Conservation (phyloP, 331 rosid species). For the Acacia concinna region DNA sequence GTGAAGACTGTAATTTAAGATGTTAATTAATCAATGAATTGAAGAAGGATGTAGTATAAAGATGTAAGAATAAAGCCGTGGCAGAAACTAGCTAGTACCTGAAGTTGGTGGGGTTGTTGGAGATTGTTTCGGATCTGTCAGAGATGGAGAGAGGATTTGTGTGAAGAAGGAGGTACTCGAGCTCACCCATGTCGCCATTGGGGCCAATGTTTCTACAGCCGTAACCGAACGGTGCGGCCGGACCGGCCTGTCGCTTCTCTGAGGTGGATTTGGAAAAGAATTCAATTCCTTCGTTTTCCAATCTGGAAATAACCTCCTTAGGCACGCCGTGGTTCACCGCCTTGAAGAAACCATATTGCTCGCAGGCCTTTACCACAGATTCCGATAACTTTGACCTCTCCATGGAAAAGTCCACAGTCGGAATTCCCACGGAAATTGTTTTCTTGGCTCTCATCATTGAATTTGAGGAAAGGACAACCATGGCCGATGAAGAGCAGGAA, state of each 20-base stretch:
- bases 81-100: constrained; percentile 41
- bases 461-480: constrained; percentile 45
- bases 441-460: constrained; percentile 53
- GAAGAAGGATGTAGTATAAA: not conserved
- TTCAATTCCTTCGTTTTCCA: constrained; percentile 60
- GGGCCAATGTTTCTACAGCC: constrained; percentile 78
- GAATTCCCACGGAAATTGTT: constrained; percentile 64
- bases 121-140: constrained; percentile 46
- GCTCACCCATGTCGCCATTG: constrained; percentile 83
- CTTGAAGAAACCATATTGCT: constrained; percentile 82
- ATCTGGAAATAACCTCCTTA: constrained; percentile 41
- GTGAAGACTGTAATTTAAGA: not conserved
- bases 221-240: constrained; percentile 75
- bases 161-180: constrained; percentile 84
- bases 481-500: not conserved
- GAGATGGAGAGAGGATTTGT: constrained; percentile 54
- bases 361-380: constrained; percentile 63
- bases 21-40: not conserved
- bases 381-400: constrained; percentile 53
- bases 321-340: constrained; percentile 78
- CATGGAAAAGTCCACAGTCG: constrained; percentile 69
- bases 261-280: constrained; percentile 53
- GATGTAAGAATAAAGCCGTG: not conserved
- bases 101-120: constrained; percentile 69
- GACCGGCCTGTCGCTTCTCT: constrained; percentile 59